These are phyloP conservation scores for Panicum miliaceum DNA, from an alignment of 176 grass and related monocot genomes.

Conservation along the genomic window DNA sequence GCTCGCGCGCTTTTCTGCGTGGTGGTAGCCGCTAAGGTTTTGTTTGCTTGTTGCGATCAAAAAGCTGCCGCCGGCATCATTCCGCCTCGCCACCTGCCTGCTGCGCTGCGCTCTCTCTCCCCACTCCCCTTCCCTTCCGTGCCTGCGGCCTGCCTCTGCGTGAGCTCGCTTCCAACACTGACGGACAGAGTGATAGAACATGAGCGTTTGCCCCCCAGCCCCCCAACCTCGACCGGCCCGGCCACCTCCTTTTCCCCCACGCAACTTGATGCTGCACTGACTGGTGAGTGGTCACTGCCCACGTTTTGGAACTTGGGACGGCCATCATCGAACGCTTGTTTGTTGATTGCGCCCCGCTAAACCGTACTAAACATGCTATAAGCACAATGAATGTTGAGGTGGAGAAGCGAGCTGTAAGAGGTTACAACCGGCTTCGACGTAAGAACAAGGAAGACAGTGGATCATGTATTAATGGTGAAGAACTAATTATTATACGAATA, in stretches of 20 bases:
- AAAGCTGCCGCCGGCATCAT: slow-evolving; percentile 55
- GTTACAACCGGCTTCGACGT: too few relatives aligned
- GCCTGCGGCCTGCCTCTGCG: slow-evolving; percentile 10
- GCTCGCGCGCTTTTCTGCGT: too few relatives aligned
- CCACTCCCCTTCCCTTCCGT: not conserved
- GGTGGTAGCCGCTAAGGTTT: slow-evolving; percentile 10
- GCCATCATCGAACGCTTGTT: not conserved
- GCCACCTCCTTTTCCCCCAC: not conserved
- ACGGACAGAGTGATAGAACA: slow-evolving; percentile 16
- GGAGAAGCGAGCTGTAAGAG: too few relatives aligned
- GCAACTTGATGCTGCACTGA: not conserved
- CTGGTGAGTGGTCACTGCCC: not conserved
- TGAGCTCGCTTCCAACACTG: not conserved
- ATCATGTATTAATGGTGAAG: too few relatives aligned
- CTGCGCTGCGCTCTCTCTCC: not conserved
- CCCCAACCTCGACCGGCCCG: too few relatives aligned
- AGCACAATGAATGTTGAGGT: too few relatives aligned
- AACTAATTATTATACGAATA: too few relatives aligned
- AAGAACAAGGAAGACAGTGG: too few relatives aligned
- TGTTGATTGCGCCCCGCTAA: too few relatives aligned
- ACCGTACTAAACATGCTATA: too few relatives aligned
- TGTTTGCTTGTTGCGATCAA: slow-evolving; percentile 58
- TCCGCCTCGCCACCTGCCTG: slow-evolving; percentile 40
- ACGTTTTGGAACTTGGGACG: not conserved
- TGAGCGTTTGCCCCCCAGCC: slow-evolving; percentile 5